Base-by-base conservation (phyloP, 2,329 filamentous ascomycete genomes). In the Penicillium crustosum region DNA sequence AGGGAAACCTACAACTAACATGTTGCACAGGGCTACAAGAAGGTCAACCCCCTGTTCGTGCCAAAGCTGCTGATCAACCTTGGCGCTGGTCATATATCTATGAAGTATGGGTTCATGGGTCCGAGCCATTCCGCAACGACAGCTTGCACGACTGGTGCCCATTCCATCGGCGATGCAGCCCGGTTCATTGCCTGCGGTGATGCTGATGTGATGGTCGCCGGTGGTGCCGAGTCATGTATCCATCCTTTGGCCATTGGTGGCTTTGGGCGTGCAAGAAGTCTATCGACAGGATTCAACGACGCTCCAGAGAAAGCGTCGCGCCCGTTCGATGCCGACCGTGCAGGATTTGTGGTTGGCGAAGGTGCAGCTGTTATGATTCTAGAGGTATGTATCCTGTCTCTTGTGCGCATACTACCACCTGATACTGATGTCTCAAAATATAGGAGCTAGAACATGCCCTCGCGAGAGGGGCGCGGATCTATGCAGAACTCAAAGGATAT, bases 151-250 rank as follows among this genome's bases (percentile, higher is more conserved):
- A 99, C 94, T 0, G 94, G 94, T 12, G 91, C 93, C 1, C 94
- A 99, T 77, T 92, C 93, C 1, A 88, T 99, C 49, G 94, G 93
- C 19, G 94, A 99, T 73, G 94, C 94, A 6, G 88, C 90, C n/a
- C 86, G 93, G 19, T 91, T 97, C 72, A 93, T 99, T 61, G 85
- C 89, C n/a, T 88, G 87, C 69, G 93, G 92, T 7, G 93, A 97
- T 72, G 93, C 93, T 45, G 84, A 96, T 73, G 89, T 97, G 54
- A 97, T 99, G 92, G 78, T 99, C 9, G 92, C 94, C n/a, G 94
- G 94, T 42, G 93, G 93, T 29, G 86, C 93, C 9, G 94, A 99
- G 75, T 92, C 93, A 0, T 99, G 94, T 73, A 93, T 99, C 55
- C 93, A 99, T 71, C 94, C 94, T 10, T 82, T 99, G 43, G 90